Percentiles rank a stretch among this genome's conserved stretches.
These are phyloP conservation scores for Nicotiana rustica DNA, from an alignment of 305 asterid species.

Conservation along the genomic window DNA sequence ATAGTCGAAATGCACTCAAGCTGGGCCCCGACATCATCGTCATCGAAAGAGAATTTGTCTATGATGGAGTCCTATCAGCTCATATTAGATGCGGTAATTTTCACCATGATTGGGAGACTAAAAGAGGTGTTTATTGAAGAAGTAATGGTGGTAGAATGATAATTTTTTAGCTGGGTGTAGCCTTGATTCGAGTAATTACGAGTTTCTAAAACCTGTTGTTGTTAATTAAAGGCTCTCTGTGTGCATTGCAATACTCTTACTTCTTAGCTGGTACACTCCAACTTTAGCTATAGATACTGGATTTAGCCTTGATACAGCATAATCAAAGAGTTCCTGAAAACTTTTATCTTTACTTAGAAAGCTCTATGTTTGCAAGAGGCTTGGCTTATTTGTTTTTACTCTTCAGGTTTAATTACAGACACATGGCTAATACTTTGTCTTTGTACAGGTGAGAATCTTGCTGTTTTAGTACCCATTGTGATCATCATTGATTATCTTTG, in stretches of 20 bases:
- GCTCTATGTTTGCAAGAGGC: neutral
- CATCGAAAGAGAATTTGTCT: neutral
- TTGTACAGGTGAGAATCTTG: constrained; percentile 70
- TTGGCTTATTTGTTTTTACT: constrained; percentile 1
- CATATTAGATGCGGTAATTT: neutral
- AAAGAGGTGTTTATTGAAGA: neutral
- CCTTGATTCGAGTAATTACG: neutral
- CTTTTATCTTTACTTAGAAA: neutral
- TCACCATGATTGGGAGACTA: neutral
- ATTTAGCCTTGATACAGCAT: neutral
- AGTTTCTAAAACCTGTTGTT: neutral
- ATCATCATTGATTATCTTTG: neutral
- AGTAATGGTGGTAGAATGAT: neutral
- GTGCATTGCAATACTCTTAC: no score
- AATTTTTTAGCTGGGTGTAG: neutral
- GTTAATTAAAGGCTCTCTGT: no score
- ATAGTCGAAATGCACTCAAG: no score
- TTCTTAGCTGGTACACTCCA: no score
- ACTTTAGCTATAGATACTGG: no score
- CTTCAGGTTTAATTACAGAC: constrained; percentile 94
- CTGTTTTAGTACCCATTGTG: constrained; percentile 28
- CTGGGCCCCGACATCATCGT: no score
- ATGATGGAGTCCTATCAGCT: neutral
- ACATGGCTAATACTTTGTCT: constrained; percentile 96
- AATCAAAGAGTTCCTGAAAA: neutral